Conservation (phyloP, 495 filamentous ascomycete species). For the Lasiosphaeria miniovina region DNA sequence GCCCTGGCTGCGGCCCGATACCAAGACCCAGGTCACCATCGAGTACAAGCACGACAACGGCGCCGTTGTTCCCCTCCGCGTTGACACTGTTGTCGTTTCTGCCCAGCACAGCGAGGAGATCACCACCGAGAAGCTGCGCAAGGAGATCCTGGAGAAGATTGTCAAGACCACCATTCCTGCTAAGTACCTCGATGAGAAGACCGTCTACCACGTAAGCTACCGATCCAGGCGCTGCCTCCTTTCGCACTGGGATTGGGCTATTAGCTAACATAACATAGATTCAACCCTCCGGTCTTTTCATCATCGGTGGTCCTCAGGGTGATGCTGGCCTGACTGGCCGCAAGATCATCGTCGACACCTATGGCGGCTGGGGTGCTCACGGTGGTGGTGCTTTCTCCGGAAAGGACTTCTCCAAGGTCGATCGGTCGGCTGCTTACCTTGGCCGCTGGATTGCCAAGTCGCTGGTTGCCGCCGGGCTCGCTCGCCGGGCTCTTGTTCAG, state of each 20-base stretch:
- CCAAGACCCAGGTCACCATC: slow-evolving; percentile 98
- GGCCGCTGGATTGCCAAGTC: slow-evolving; percentile 99
- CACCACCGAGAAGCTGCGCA: slow-evolving; percentile 87
- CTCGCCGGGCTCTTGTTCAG: slow-evolving; percentile 90
- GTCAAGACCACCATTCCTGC: slow-evolving; percentile 89
- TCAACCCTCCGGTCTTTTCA: slow-evolving; percentile 96
- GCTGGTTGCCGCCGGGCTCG: slow-evolving; percentile 80
- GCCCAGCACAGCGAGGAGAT: slow-evolving; percentile 90
- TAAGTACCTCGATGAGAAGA: slow-evolving; percentile 86
- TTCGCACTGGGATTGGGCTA: not conserved
- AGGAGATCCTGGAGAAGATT: slow-evolving; percentile 96
- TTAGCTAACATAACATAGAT: slow-evolving; percentile 53
- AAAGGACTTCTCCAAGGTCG: slow-evolving; percentile 99
- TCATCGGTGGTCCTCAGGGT: slow-evolving; percentile 98
- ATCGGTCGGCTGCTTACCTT: slow-evolving; percentile 95
- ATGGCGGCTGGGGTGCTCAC: slow-evolving; percentile 99
- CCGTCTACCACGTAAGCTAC: slow-evolving; percentile 79
- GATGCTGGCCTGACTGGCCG: slow-evolving; percentile 97
- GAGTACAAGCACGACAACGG: slow-evolving; percentile 97
- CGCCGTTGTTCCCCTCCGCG: slow-evolving; percentile 85
- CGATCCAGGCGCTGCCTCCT: not conserved
- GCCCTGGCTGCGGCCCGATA: slow-evolving; percentile 95
- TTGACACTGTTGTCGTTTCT: slow-evolving; percentile 95
- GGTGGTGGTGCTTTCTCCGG: slow-evolving; percentile 99
- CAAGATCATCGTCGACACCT: slow-evolving; percentile 99